Conservation (phyloP, 352 stramenopile genomes). For the Pythium insidiosum region DNA sequence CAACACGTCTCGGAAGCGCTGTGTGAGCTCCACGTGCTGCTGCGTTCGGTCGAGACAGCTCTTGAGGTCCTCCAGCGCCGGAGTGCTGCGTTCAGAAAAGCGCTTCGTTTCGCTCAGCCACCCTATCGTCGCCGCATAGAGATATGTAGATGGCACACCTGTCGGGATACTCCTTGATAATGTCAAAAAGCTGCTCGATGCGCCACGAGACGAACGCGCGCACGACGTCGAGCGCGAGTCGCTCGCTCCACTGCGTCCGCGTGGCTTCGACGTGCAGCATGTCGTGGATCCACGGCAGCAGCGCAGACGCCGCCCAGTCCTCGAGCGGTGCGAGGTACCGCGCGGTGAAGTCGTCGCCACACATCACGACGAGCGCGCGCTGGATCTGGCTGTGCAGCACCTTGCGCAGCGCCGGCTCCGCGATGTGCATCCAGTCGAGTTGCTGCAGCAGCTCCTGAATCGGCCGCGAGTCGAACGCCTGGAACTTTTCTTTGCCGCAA, state of each 20-base stretch:
- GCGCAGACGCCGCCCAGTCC: conserved; percentile 33
- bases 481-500: conserved; percentile 37
- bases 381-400: conserved; percentile 53
- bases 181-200: conserved; percentile 95
- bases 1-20: conserved; percentile 72
- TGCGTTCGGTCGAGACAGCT: conserved; percentile 79
- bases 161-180: conserved; percentile 97
- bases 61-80: conserved; percentile 58
- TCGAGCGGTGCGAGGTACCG: conserved; percentile 37
- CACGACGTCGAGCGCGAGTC: conserved; percentile 36
- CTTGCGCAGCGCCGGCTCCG: conserved; percentile 33
- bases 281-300: conserved; percentile 57
- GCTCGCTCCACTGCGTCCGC: conserved; percentile 28
- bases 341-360: conserved; percentile 42
- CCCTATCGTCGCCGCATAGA: too few relatives aligned
- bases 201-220: conserved; percentile 66
- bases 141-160: too few relatives aligned
- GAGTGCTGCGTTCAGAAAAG: too few relatives aligned
- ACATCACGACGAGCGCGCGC: conserved; percentile 35
- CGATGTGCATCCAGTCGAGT: conserved; percentile 46
- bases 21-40: conserved; percentile 75
- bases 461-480: conserved; percentile 34
- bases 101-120: too few relatives aligned
- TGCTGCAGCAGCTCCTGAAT: conserved; percentile 45
- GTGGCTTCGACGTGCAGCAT: conserved; percentile 15